Evolutionary conservation across 2,329 filamentous ascomycete species (phyloP).

Genomic region (Hypoxylon sp.): DNA sequence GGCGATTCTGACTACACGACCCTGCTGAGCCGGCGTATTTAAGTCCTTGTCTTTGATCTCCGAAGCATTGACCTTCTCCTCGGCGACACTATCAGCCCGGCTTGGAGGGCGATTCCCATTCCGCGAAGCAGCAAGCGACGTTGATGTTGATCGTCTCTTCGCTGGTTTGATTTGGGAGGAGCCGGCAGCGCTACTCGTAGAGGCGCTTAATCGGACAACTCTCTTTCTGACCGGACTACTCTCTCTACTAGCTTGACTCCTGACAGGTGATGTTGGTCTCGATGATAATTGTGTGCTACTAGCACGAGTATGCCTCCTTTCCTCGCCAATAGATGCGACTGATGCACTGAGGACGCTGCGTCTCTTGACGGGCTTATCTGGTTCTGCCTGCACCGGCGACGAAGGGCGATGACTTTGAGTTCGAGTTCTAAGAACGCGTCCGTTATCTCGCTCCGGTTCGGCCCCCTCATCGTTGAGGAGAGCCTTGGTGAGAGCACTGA

Average conservation of each 20-base stretch:
- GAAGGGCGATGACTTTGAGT: slow-evolving; percentile 60
- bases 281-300: slow-evolving; percentile 64
- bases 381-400: slow-evolving; percentile 57
- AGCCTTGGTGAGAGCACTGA: slow-evolving; percentile 92
- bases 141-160: slow-evolving; percentile 67
- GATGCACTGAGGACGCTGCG: slow-evolving; percentile 66
- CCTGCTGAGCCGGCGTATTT: slow-evolving; percentile 68
- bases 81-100: slow-evolving; percentile 58
- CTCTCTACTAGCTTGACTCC: slow-evolving; percentile 60
- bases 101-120: slow-evolving; percentile 58
- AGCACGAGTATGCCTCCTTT: slow-evolving; percentile 63
- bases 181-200: slow-evolving; percentile 54
- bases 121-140: slow-evolving; percentile 61
- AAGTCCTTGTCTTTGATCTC: slow-evolving; percentile 58
- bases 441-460: slow-evolving; percentile 60
- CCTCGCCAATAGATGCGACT: slow-evolving; percentile 60
- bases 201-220: slow-evolving; percentile 70
- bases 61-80: slow-evolving; percentile 57
- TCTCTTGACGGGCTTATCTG: slow-evolving; percentile 58
- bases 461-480: slow-evolving; percentile 77
- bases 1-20: slow-evolving; percentile 69
- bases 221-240: slow-evolving; percentile 69
- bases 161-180: slow-evolving; percentile 52
- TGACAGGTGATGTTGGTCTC: slow-evolving; percentile 61
- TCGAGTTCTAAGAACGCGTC: slow-evolving; percentile 60